Evolutionary conservation across 176 grass and related monocot species (phyloP), one percentile per base, ranked within the genome.

Genomic region (Panicum miliaceum): DNA sequence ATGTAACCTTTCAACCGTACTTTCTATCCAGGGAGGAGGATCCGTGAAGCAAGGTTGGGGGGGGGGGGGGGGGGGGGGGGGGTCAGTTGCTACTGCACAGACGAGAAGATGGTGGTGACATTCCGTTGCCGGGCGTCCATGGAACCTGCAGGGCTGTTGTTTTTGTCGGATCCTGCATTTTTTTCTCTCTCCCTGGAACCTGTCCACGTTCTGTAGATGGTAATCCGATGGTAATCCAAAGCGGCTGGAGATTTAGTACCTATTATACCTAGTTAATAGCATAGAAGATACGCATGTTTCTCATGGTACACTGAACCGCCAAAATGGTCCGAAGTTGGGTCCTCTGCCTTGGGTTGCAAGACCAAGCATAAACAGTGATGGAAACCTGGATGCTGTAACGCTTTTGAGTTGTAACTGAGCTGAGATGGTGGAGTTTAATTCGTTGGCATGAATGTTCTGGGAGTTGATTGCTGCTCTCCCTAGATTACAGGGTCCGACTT

Each of bases 61-160:
- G 18, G 3, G 16, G 2, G 64, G n/a, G n/a, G n/a, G n/a, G n/a
- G n/a, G n/a, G n/a, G n/a, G n/a, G n/a, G n/a, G n/a, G n/a, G n/a
- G n/a, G n/a, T n/a, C n/a, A n/a, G n/a, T n/a, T n/a, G n/a, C n/a
- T n/a, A n/a, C n/a, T n/a, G n/a, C 19, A n/a, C 19, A 42, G 65
- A 68, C 65, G 35, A 68, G 35, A 68, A 68, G 65, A 68, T 68
- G 3, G 19, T n/a, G 37, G 36, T 68, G 65, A 12, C 65, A 68
- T 58, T 22, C 54, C 7, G 20, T 58, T 41, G 35, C 65, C 19
- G 36, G 65, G 65, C 36, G 36, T 41, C 37, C 36, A 68, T 68
- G 65, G 65, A 68, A 68, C 65, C 36, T 40, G 35, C 22, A 36
- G 63, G 65, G 6, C 36, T 6, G 62, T 35, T 64, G 61, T 62